A percentile compares a stretch with the other conserved stretches of the same genome.
Evolutionary conservation across 768 basidiomycete genomes (phyloP).

Genomic region (Tremella mesenterica): DNA sequence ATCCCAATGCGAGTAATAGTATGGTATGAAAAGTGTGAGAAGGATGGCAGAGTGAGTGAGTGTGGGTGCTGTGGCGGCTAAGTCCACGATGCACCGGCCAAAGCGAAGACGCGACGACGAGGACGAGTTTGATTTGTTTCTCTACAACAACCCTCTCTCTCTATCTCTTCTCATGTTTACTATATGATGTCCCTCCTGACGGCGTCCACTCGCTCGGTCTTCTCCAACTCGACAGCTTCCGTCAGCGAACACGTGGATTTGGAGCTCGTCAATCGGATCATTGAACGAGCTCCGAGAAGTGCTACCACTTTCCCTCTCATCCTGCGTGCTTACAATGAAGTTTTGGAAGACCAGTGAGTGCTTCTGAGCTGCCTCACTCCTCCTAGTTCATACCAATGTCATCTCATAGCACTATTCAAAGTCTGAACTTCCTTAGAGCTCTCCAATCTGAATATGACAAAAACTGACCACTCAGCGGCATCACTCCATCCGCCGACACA

Average conservation of each 20-base stretch:
- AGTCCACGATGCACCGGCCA: not conserved
- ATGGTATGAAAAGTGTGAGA: not conserved
- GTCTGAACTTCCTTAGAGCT: no score
- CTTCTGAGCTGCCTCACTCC: not conserved
- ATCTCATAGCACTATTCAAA: no score
- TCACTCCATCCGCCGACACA: constrained; percentile 28
- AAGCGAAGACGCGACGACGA: not conserved
- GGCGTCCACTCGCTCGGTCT: constrained; percentile 7
- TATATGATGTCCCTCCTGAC: constrained; percentile 4
- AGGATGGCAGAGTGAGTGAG: not conserved
- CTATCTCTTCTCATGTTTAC: not conserved
- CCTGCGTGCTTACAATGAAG: constrained; percentile 30
- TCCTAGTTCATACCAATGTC: no score
- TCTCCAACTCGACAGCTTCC: constrained; percentile 14
- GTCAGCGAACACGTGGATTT: constrained; percentile 24
- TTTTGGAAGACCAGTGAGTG: constrained; percentile 30
- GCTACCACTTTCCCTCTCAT: constrained; percentile 36
- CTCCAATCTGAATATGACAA: no score
- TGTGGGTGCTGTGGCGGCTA: not conserved
- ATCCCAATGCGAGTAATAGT: not conserved
- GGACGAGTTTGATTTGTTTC: not conserved
- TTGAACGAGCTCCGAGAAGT: constrained; percentile 20
- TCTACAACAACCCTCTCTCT: not conserved
- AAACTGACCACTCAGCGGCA: constrained; percentile 18
- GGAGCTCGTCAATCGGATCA: constrained; percentile 31